These are phyloP conservation scores for Mesembryanthemum crystallinum DNA, from an alignment of 148 eudicot species.

Conservation along the genomic window DNA sequence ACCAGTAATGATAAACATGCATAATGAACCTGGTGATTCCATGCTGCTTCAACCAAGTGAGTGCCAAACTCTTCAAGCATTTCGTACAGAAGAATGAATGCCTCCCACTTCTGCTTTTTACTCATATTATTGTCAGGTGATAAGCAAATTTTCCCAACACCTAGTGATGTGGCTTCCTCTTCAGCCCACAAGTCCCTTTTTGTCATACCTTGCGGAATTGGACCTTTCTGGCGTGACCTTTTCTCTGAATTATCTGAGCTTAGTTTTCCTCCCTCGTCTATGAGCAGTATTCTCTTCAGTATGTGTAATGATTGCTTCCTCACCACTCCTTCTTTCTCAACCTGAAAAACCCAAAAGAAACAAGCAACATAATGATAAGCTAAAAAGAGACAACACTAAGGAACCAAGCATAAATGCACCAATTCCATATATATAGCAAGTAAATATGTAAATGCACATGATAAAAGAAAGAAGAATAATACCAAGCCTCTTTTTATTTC, in stretches of 20 bases:
- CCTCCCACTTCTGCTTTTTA: slow-evolving; percentile 69
- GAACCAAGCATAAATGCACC: background rate
- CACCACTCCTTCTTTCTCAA: slow-evolving; percentile 70
- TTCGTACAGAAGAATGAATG: slow-evolving; percentile 88
- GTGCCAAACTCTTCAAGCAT: slow-evolving; percentile 99
- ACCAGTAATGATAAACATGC: background rate
- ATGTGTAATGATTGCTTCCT: slow-evolving; percentile 87
- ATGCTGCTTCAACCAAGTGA: slow-evolving; percentile 99
- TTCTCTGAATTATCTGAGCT: slow-evolving; percentile 41
- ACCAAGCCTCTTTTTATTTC: slow-evolving; percentile 95
- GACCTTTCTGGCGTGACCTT: slow-evolving; percentile 35
- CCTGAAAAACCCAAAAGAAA: slow-evolving; percentile 36
- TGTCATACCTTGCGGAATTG: slow-evolving; percentile 45
- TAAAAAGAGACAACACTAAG: slow-evolving; percentile 6
- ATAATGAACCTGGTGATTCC: slow-evolving; percentile 86
- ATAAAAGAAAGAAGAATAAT: slow-evolving; percentile 22
- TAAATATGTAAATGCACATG: background rate
- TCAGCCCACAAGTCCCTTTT: slow-evolving; percentile 87
- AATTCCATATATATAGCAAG: background rate
- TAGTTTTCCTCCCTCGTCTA: slow-evolving; percentile 38
- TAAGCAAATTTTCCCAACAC: slow-evolving; percentile 53
- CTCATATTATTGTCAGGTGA: slow-evolving; percentile 36
- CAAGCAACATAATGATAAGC: background rate
- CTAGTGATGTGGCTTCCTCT: slow-evolving; percentile 85
- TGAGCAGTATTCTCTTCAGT: slow-evolving; percentile 50